Evolutionary conservation across 495 filamentous ascomycete species (phyloP).

Genomic region (Neurospora pannonica): DNA sequence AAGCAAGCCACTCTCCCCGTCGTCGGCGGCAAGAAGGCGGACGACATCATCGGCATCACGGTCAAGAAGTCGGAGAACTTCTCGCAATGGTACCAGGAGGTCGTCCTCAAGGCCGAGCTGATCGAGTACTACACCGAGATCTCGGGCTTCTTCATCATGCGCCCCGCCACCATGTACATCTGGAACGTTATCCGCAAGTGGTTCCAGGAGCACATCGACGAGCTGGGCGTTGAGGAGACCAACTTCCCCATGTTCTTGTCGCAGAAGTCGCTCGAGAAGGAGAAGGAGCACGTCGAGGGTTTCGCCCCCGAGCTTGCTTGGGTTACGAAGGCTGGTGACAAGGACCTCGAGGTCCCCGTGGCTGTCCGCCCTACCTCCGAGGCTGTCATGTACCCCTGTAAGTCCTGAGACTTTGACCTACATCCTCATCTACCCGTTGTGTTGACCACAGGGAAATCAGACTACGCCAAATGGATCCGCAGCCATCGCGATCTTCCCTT

Average conservation of each 20-base stretch:
- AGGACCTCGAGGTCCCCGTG: constrained; percentile 85
- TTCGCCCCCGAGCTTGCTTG: constrained; percentile 97
- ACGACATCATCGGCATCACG: constrained; percentile 76
- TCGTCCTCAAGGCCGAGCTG: constrained; percentile 90
- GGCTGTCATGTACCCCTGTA: constrained; percentile 75
- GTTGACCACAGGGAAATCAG: constrained; percentile 41
- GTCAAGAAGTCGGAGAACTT: constrained; percentile 79
- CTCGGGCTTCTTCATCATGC: constrained; percentile 90
- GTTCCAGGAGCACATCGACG: constrained; percentile 82
- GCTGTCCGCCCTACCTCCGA: constrained; percentile 94
- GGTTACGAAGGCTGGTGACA: constrained; percentile 92
- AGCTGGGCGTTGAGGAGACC: constrained; percentile 84
- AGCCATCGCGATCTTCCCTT: constrained; percentile 89
- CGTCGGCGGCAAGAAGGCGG: constrained; percentile 42
- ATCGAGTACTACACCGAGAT: constrained; percentile 68
- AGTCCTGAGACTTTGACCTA: background rate
- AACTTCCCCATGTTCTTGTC: constrained; percentile 94
- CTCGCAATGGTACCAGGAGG: constrained; percentile 89
- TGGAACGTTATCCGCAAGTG: constrained; percentile 88
- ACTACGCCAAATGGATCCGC: constrained; percentile 95
- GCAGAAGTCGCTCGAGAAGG: constrained; percentile 77
- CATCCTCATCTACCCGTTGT: background rate
- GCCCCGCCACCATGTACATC: constrained; percentile 75
- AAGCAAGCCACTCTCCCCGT: constrained; percentile 41
- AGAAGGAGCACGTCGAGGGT: constrained; percentile 95